These are phyloP conservation scores for Fusarium beomiforme DNA, from an alignment of 2,329 filamentous ascomycete genomes.

Conservation along the genomic window DNA sequence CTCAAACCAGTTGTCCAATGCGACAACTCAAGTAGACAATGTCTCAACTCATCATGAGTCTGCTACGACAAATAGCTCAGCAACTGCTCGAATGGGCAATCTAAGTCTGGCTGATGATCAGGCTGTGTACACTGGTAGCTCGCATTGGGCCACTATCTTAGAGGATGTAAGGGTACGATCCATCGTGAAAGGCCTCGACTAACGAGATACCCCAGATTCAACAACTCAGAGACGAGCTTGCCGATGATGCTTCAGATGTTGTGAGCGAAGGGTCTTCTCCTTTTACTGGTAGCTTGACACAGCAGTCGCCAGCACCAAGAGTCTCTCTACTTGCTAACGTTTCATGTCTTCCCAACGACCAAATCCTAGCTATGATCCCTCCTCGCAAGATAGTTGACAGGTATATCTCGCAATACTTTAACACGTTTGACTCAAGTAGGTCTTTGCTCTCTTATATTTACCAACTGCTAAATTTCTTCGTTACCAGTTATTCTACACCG, in stretches of 20 bases:
- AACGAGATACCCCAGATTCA: not conserved
- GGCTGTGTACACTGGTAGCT: constrained; percentile 16
- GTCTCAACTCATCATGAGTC: not conserved
- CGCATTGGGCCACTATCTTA: constrained; percentile 20
- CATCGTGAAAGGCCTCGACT: not conserved
- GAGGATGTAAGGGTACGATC: not conserved
- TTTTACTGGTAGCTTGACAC: not conserved
- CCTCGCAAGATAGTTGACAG: constrained; percentile 30
- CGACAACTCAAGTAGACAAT: not conserved
- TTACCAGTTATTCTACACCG: constrained; percentile 1
- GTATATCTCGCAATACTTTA: constrained; percentile 33
- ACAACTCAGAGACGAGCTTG: constrained; percentile 4
- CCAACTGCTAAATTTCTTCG: not conserved
- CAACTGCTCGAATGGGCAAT: not conserved
- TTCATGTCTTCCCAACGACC: not conserved
- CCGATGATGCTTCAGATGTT: not conserved
- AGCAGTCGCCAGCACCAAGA: not conserved
- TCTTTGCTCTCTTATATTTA: not conserved
- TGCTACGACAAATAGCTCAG: not conserved
- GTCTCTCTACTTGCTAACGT: constrained; percentile 5
- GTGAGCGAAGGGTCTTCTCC: not conserved
- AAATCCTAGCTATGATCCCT: constrained; percentile 25
- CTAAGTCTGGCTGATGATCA: not conserved
- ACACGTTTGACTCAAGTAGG: constrained; percentile 22
- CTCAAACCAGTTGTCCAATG: not conserved